phyloP scores from a whole-genome alignment of 176 grass and related monocot species.

The Cenchrus purpureus region DNA sequence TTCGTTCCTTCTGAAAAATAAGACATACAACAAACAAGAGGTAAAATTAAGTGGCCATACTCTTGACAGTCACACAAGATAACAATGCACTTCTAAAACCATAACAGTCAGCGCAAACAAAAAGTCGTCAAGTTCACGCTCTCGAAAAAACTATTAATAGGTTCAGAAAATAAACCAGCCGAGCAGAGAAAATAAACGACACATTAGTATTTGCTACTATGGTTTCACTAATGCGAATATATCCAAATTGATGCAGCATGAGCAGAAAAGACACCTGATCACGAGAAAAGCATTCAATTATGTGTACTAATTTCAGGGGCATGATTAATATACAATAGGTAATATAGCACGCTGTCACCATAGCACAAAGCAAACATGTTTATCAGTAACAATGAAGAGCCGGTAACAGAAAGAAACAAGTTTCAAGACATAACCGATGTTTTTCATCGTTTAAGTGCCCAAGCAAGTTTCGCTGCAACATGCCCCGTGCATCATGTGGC shows the following conservation, averaged over 20 bases:
- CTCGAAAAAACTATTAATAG: not conserved
- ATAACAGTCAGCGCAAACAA: not conserved
- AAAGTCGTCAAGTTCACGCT: not conserved
- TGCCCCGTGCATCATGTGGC: not conserved
- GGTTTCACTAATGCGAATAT: not conserved
- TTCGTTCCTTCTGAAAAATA: slow-evolving; percentile 29
- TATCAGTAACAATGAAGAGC: not conserved
- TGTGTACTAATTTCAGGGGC: not conserved
- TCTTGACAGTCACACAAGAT: not conserved
- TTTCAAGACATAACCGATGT: not conserved
- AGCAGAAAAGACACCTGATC: not conserved
- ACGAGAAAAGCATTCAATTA: not conserved
- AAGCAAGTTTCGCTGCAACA: not conserved
- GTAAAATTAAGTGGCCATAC: not conserved
- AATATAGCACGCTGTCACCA: not conserved
- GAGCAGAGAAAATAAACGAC: not conserved
- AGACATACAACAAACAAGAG: not conserved
- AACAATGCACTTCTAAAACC: not conserved
- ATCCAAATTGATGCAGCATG: not conserved
- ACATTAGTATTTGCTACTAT: not conserved
- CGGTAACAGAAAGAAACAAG: not conserved
- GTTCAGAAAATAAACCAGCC: not conserved
- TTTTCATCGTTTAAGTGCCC: slow-evolving; percentile 10
- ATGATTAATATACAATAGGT: not conserved
- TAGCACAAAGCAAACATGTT: not conserved